Conservation (phyloP, 2,329 filamentous ascomycete genomes). For the Trichoderma sp. region DNA sequence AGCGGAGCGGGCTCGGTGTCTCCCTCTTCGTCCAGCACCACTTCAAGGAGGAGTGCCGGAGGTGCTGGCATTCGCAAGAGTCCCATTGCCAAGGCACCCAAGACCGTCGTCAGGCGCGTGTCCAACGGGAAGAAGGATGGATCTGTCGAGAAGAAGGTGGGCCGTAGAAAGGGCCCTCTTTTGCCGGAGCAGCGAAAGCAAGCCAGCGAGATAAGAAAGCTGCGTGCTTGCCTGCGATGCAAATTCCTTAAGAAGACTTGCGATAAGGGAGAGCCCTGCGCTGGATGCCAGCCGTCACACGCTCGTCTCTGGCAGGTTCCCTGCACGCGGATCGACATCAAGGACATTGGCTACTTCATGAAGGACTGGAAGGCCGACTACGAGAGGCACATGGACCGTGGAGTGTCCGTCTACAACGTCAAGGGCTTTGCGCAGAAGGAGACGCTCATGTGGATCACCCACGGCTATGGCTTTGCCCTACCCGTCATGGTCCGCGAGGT, state of each 20-base stretch:
- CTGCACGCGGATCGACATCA: conserved; percentile 97
- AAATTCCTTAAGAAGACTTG: conserved; percentile 99
- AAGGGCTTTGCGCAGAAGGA: conserved; percentile 76
- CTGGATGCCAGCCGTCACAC: conserved; percentile 92
- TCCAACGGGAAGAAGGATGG: conserved; percentile 78
- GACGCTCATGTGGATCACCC: conserved; percentile 84
- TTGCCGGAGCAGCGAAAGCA: conserved; percentile 94
- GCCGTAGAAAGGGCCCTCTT: conserved; percentile 84
- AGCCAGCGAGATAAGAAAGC: conserved; percentile 93
- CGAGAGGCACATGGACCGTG: conserved; percentile 82
- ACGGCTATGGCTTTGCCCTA: conserved; percentile 91
- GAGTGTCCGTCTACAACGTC: conserved; percentile 91
- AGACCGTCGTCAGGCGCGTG: conserved; percentile 79
- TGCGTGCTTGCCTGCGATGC: conserved; percentile 90
- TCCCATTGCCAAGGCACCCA: conserved; percentile 76
- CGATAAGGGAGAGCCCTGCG: conserved; percentile 95
- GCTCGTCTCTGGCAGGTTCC: conserved; percentile 96
- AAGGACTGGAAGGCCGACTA: conserved; percentile 99
- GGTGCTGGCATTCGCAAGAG: conserved; percentile 74
- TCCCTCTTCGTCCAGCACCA: conserved; percentile 58
- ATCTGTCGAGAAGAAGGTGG: conserved; percentile 84
- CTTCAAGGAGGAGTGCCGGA: conserved; percentile 67
- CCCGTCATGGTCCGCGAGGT: conserved; percentile 94
- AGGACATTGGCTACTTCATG: conserved; percentile 98
- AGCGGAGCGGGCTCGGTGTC: conserved; percentile 63